Evolutionary conservation across 2,329 filamentous ascomycete species (phyloP).

Genomic region (Colletotrichum echinochloae): DNA sequence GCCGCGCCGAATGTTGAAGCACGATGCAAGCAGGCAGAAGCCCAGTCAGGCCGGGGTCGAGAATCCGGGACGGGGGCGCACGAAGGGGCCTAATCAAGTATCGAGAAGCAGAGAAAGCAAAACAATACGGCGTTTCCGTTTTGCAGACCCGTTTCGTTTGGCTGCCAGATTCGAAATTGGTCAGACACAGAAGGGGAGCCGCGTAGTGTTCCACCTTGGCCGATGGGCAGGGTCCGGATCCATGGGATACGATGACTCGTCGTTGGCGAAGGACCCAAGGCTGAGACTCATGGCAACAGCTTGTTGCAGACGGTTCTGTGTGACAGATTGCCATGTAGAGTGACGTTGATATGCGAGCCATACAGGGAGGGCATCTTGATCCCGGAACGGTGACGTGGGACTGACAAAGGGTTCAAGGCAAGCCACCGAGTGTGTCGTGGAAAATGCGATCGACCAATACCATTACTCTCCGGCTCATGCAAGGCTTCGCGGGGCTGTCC

Average conservation of each 20-base stretch:
- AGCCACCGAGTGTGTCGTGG: conserved; percentile 18
- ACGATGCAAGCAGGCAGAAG: conserved; percentile 6
- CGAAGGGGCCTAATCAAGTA: conserved; percentile 15
- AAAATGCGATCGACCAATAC: conserved; percentile 29
- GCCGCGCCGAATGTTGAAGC: not conserved
- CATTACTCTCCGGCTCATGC: conserved; percentile 26
- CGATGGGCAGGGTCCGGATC: conserved; percentile 29
- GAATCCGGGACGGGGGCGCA: conserved; percentile 23
- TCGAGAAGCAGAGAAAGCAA: not conserved
- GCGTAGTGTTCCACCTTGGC: conserved; percentile 23
- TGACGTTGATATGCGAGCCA: conserved; percentile 29
- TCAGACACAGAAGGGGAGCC: conserved; percentile 27
- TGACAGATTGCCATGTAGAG: conserved; percentile 5
- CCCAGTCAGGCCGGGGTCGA: conserved; percentile 9
- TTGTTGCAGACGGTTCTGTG: conserved; percentile 21
- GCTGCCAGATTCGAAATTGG: conserved; percentile 26
- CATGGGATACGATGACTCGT: not conserved
- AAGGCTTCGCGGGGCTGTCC: conserved; percentile 19
- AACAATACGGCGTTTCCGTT: conserved; percentile 21
- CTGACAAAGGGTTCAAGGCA: conserved; percentile 4
- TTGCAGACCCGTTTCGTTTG: conserved; percentile 1
- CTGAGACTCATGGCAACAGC: conserved; percentile 30
- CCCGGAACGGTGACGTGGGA: not conserved
- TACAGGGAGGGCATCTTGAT: too few relatives aligned
- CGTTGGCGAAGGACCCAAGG: conserved; percentile 18